Evolutionary conservation across 2,329 filamentous ascomycete species (phyloP), one percentile per base, ranked within the genome.

Genomic region (Aspergillus sp.): DNA sequence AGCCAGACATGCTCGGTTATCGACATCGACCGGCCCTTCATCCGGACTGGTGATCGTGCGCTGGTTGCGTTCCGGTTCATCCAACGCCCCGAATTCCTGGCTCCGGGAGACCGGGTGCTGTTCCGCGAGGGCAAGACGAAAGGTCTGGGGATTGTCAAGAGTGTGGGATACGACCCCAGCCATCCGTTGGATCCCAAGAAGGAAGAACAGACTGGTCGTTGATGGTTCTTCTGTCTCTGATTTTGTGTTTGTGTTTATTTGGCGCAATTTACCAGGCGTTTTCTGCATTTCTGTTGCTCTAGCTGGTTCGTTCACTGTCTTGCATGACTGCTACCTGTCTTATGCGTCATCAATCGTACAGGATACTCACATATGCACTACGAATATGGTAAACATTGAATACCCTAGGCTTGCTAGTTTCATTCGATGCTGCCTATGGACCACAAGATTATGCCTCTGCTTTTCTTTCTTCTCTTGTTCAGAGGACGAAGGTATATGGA

Each of bases 1-100:
- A 90, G 88, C 38, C 94, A 99, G 74, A 99, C 94, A 0, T 99
- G 94, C 67, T 86, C 91, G 10, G 96, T 99, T 67, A 95, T 99
- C 65, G 94, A 96, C 66, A 94, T 99, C 60, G 94, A 99, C 68
- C 86, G 93, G n/a, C 88, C 89, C 22, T 94, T 92, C 64, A 96
- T 99, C 59, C 85, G 94, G 7, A 96, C 93, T 0, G 94, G 94
- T 9, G 94, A 97, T 69, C 82, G 93, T n/a, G 94, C 94, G 2
- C 86, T 86, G 0, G 94, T 99, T 1, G 94, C 93, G 0, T 99
- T 99, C 75, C 85, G 87, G 9, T 99, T 99, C 66, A 88, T 96
- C 3, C 94, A 96, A 71, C 79, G 93, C 19, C 94, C 94, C 2
- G 94, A 99, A 74, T 99, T 95, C 61, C 75, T 99, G 11, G 88